These are phyloP conservation scores for Calonectria honghensis DNA, from an alignment of 2,329 filamentous ascomycete genomes.

Conservation along the genomic window DNA sequence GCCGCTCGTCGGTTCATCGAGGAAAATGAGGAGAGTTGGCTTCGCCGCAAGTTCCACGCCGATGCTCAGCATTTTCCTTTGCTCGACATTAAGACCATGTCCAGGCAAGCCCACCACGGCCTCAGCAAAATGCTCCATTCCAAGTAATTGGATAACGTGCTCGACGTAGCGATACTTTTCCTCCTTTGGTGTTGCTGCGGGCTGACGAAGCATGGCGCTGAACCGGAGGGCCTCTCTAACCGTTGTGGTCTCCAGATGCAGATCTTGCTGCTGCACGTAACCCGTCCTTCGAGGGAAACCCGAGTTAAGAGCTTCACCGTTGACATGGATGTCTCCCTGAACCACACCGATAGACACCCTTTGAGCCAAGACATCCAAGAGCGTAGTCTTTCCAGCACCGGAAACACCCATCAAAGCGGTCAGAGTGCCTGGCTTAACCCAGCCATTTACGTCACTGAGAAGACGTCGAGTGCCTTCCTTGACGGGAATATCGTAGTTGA, in stretches of 20 bases:
- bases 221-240: constrained; percentile 69
- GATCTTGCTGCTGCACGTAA: constrained; percentile 77
- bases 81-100: constrained; percentile 73
- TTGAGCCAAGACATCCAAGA: constrained; percentile 58
- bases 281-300: constrained; percentile 76
- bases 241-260: constrained; percentile 69
- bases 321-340: constrained; percentile 76
- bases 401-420: constrained; percentile 81
- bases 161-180: constrained; percentile 76
- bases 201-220: constrained; percentile 70
- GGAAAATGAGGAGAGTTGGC: constrained; percentile 72
- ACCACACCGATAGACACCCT: constrained; percentile 74
- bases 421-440: constrained; percentile 88
- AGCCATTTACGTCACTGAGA: constrained; percentile 85
- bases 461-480: constrained; percentile 80
- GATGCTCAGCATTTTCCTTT: constrained; percentile 74
- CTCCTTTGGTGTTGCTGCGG: constrained; percentile 65
- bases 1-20: constrained; percentile 73
- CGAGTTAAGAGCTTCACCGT: constrained; percentile 70
- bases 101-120: constrained; percentile 76
- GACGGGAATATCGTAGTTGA: constrained; percentile 80
- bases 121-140: constrained; percentile 77
- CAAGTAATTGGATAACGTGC: constrained; percentile 75
- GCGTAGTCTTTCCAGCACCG: constrained; percentile 59
- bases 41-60: constrained; percentile 72